Base-by-base conservation (phyloP, 306 rosid genomes). In the Castanea sativa region DNA sequence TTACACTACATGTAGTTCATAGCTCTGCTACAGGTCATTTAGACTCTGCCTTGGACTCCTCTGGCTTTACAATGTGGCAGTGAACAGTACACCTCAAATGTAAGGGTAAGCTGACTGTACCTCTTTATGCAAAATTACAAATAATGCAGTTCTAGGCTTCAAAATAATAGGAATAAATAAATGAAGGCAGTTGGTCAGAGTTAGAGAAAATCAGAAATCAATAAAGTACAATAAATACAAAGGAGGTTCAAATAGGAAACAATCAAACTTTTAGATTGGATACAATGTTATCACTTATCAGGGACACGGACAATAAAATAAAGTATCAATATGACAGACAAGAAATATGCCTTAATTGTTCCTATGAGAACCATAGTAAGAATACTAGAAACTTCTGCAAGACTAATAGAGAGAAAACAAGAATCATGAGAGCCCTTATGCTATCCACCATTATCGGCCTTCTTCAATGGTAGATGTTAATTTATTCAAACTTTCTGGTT, bases 391-490 rank as follows among this genome's bases (percentile, higher is more conserved):
- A 0, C 13, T 45, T 45, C 14, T 45, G 52, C 14, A 10, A 0
- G 13, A 45, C 52, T 10, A 4, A 45, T 8, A 8, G 8, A 43
- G 52, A 45, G 14, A 45, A 9, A 43, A 11, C 14, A 45, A 45
- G 52, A 45, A 45, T 45, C 52, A 10, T 10, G 52, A 45, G 52
- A 45, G 52, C 13, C 11, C 1, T 11, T 9, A 45, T 45, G 52
- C 13, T 10, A 45, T 45, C 52, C 52, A 0, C 27, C 27, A 23
- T 70, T 89, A 86, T 51, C 88, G 79, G 43, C 85, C 89, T 67
- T 82, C 79, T 64, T 51, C 57, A 10, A 71, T n/a, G 59, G 74
- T 65, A 9, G 3, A 72, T 0, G 80, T 86, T 76, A 79, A 58
- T 16, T 84, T 83, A 20, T 69, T n/a, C 53, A 3, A 19, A 13